Evolutionary conservation across 164 flowering plant genomes (phyloP), one percentile per base, ranked within the genome.

Genomic region (Brasenia schreberi): DNA sequence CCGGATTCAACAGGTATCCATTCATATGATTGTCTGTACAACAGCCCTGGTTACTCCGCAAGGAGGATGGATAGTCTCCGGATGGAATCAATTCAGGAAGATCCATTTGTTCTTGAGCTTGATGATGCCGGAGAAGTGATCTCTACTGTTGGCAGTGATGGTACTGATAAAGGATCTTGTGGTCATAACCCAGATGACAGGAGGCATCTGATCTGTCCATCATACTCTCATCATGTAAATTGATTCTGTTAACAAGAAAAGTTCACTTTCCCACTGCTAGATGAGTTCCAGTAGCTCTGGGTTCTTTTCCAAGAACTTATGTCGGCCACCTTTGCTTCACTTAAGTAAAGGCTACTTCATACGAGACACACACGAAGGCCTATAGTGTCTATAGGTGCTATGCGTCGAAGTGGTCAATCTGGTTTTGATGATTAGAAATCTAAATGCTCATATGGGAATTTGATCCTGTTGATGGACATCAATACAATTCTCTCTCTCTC

Each of bases 31-130:
- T 85, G 80, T 73, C 67, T 74, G 27, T 68, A 75, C 66, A 67
- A 75, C 52, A 71, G 78, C 53, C 80, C 76, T 16, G 77, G 77
- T 6, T 72, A 67, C 66, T 68, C 83, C 4, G 70, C 84, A 43
- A 76, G 81, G 69, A 43, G 75, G 18, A 74, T 19, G 42, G 77
- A 72, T 62, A 72, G 64, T 72, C 81, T 49, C 42, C 72, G 79
- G 67, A 77, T 71, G 77, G 83, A 76, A 59, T 79, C 83, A 3
- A 72, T 75, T 70, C 82, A 77, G 58, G 87, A 79, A 68, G 80
- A 77, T 67, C 83, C 66, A 23, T 77, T 59, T 62, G 62, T 72
- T 17, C 59, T 82, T 5, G 81, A 78, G 56, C 76, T 65, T 43
- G 80, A 71, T 66, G 71, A 63, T 49, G 12, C 16, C 10, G 56